A percentile compares a stretch with the other conserved stretches of the same genome.
Conservation (phyloP, 257 asterid species). For the Capsicum rhomboideum region DNA sequence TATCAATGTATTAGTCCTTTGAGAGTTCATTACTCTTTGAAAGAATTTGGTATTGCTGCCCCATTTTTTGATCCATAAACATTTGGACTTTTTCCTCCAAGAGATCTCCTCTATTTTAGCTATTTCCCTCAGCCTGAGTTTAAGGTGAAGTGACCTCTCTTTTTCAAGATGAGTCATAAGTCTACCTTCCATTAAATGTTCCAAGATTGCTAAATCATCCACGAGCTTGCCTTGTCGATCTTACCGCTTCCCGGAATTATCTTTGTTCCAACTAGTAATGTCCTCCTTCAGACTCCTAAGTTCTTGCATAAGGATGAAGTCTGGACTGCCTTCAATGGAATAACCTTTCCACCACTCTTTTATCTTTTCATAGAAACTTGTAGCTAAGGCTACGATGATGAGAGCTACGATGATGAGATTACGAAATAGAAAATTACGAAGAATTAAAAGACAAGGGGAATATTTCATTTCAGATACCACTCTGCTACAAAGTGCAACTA, state of each 20-base stretch:
- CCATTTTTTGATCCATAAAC: neutral
- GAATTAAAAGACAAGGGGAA: too few species aligned
- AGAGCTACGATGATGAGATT: too few species aligned
- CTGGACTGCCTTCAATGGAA: neutral
- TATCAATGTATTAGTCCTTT: neutral
- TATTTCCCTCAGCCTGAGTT: neutral
- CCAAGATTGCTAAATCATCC: neutral
- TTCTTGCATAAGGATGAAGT: neutral
- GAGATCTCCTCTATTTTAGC: neutral
- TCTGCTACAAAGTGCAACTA: too few species aligned
- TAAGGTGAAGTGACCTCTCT: neutral
- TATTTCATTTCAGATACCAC: too few species aligned
- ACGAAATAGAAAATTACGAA: too few species aligned
- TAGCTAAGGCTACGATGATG: too few species aligned
- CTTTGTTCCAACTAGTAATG: neutral
- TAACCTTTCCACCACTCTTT: neutral
- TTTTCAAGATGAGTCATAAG: neutral
- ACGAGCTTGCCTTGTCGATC: neutral
- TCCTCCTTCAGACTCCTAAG: neutral
- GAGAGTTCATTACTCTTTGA: neutral
- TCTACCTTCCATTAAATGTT: neutral
- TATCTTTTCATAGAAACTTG: neutral
- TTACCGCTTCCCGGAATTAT: neutral
- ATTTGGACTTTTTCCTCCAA: neutral
- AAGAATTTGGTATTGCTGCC: neutral